Evolutionary conservation across 495 filamentous ascomycete species (phyloP), one percentile per base, ranked within the genome.

Genomic region (Tuber magnatum): DNA sequence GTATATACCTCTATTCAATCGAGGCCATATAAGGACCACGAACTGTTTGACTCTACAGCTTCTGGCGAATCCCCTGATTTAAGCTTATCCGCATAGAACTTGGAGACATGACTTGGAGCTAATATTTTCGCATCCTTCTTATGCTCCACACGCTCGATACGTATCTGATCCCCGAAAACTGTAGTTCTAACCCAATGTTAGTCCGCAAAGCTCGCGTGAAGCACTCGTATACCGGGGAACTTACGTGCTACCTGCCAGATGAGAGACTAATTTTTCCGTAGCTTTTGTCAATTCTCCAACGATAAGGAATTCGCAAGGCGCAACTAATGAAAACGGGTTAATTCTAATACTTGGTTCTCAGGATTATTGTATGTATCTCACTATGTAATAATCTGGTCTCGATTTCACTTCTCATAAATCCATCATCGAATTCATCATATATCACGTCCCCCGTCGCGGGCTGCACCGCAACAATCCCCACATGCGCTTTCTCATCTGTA

Each of bases 381-480:
- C 74, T 96, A 82, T 99, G 95, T 28, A 99, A 86, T 38, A 99
- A 85, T 61, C 95, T 87, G 0, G 95, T 98, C 84, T 99, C 95
- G 69, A 98, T 92, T 81, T 99, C 95, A 74, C 92, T 93, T 68
- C 95, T 88, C 96, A 98, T 99, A 84, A 98, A 99, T 3, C 96
- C 93, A 80, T 99, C 95, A 79, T 97, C 93, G 78, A 99, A 99
- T 68, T 92, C 90, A 82, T 99, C 95, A 78, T 97, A 95, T 74
- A 98, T 93, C 75, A 99, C 92, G 81, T 98, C 95, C 68, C 95
- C 95, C 0, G 96, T 98, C 0, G 92, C 91, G 38, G 95, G 95
- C 78, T 99, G 95, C 2, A 99, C 95, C 39, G 96, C 95, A 18
- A 99, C 87, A 74, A 99, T 90, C 1, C 96, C 95, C 16, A 98